A percentile compares a stretch with the other conserved stretches of the same genome.
Conservation (phyloP, 441 rosid species). For the Hura crepitans region DNA sequence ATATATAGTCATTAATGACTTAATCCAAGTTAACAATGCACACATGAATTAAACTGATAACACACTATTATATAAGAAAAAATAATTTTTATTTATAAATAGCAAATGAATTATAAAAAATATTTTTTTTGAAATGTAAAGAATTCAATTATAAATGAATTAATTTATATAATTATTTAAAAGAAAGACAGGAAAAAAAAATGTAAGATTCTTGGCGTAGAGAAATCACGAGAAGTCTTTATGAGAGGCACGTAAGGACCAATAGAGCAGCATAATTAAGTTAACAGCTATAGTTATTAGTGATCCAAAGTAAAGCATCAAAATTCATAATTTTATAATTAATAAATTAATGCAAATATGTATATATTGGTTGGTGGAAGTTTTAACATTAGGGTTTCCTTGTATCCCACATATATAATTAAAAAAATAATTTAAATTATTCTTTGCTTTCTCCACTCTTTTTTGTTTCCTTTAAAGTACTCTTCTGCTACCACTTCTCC, state of each 20-base stretch:
- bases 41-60: too few species aligned
- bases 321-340: background rate
- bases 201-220: slow-evolving; percentile 40
- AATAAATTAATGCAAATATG: too few species aligned
- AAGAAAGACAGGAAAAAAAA: slow-evolving; percentile 13
- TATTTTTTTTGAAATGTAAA: too few species aligned
- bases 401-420: background rate
- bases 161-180: too few species aligned
- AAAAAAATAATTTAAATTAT: slow-evolving; percentile 1
- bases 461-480: background rate
- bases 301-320: slow-evolving; percentile 34
- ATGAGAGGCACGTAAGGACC: slow-evolving; percentile 32
- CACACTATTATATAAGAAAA: too few species aligned
- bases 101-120: too few species aligned
- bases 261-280: slow-evolving; percentile 21
- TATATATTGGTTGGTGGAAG: slow-evolving; percentile 19
- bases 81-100: too few species aligned
- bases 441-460: slow-evolving; percentile 17
- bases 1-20: too few species aligned
- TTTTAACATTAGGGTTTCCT: slow-evolving; percentile 2
- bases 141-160: too few species aligned
- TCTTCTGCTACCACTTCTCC: slow-evolving; percentile 21
- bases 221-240: slow-evolving; percentile 24
- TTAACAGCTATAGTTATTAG: slow-evolving; percentile 19
- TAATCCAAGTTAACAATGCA: too few species aligned